Conservation (phyloP, 2,329 filamentous ascomycete species). For the Ceratocystis destructans region DNA sequence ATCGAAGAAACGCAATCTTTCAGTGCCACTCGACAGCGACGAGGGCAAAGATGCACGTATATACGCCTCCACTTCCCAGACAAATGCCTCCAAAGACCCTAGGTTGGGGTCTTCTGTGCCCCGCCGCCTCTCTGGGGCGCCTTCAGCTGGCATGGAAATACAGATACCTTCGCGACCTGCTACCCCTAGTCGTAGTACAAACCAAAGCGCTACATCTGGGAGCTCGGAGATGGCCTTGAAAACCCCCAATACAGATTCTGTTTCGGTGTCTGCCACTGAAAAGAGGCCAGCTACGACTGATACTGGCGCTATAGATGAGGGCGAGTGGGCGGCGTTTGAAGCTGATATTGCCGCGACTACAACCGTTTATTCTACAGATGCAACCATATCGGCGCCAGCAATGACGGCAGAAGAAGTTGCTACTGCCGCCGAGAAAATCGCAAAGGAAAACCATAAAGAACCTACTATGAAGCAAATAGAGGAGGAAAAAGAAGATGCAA, state of each 20-base stretch:
- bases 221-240: slow-evolving; percentile 19
- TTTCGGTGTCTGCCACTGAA: background rate
- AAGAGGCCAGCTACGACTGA: slow-evolving; percentile 2
- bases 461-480: slow-evolving; percentile 40
- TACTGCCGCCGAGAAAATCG: slow-evolving; percentile 39
- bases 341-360: slow-evolving; percentile 53
- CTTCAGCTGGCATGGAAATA: slow-evolving; percentile 43
- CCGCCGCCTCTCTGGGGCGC: slow-evolving; percentile 39
- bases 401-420: slow-evolving; percentile 51
- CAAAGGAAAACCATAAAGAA: slow-evolving; percentile 37
- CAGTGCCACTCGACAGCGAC: background rate
- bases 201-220: slow-evolving; percentile 9
- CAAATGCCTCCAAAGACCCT: background rate
- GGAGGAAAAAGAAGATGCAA: slow-evolving; percentile 64
- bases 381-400: slow-evolving; percentile 55
- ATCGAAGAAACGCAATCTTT: slow-evolving; percentile 7
- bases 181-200: slow-evolving; percentile 35
- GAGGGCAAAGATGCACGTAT: background rate
- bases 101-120: slow-evolving; percentile 1
- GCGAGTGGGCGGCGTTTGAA: slow-evolving; percentile 79
- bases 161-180: slow-evolving; percentile 51
- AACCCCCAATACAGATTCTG: slow-evolving; percentile 8
- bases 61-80: background rate
- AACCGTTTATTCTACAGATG: slow-evolving; percentile 30
- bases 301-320: slow-evolving; percentile 43